Evolutionary conservation across 140 eudicot genomes (phyloP).

Genomic region (Bidens hawaiensis): DNA sequence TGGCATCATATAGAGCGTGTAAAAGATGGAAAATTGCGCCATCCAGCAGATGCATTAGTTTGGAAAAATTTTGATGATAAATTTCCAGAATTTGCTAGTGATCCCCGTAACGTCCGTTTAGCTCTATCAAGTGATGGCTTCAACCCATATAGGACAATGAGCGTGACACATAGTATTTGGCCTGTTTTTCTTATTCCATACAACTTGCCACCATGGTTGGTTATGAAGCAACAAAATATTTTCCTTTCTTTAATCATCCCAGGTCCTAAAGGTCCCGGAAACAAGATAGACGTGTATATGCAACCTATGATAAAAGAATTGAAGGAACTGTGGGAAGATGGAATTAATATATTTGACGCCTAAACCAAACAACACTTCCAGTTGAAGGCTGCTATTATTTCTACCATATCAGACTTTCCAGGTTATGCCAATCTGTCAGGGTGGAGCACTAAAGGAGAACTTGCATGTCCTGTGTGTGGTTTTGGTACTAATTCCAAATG

Average conservation of each 20-base stretch:
- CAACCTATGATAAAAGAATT: background rate
- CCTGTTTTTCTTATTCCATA: background rate
- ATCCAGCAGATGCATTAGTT: background rate
- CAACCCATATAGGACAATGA: no score
- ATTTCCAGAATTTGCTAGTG: constrained; percentile 1
- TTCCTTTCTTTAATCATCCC: background rate
- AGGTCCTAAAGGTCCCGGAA: background rate
- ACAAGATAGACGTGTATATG: no score
- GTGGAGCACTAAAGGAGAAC: constrained; percentile 7
- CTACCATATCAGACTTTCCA: no score
- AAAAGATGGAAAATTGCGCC: background rate
- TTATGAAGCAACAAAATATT: no score
- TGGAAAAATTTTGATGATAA: background rate
- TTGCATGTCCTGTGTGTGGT: background rate
- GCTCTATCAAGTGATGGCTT: no score
- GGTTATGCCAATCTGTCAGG: background rate
- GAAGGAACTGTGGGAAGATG: no score
- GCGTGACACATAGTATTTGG: no score
- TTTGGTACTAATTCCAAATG: background rate
- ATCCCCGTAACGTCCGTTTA: no score
- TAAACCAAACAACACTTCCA: no score
- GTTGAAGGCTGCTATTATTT: no score
- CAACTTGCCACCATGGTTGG: background rate
- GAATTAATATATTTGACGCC: no score
- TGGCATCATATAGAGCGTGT: no score